Conservation (phyloP, 164 flowering plant genomes). For the Amborella trichopoda region DNA sequence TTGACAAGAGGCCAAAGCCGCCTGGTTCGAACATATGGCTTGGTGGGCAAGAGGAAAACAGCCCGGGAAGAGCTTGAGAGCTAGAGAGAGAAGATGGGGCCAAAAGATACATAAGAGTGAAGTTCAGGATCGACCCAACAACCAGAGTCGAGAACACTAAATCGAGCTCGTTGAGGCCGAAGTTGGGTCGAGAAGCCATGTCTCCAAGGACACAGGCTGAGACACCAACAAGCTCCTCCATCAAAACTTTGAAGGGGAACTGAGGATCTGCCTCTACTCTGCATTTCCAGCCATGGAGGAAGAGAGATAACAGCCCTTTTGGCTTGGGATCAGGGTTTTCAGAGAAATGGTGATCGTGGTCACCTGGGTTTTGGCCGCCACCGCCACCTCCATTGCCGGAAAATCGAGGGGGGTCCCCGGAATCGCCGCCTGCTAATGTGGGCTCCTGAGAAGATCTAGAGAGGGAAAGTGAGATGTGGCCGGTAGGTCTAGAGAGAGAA, state of each 20-base stretch:
- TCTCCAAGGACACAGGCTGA: constrained; percentile 70
- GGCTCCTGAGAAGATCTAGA: neutral
- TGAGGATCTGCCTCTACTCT: constrained; percentile 90
- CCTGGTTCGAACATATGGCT: constrained; percentile 96
- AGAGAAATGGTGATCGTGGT: constrained; percentile 10
- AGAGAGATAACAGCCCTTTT: constrained; percentile 52
- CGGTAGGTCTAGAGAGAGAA: too few relatives aligned
- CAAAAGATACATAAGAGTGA: constrained; percentile 73
- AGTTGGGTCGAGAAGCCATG: constrained; percentile 96
- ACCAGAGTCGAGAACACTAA: constrained; percentile 91
- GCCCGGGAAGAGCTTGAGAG: constrained; percentile 26
- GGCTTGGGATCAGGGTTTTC: constrained; percentile 8
- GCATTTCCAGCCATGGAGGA: constrained; percentile 73
- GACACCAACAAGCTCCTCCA: constrained; percentile 92
- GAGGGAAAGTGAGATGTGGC: neutral
- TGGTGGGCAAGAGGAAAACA: constrained; percentile 60
- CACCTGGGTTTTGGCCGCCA: constrained; percentile 6
- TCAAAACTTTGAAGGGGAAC: constrained; percentile 89
- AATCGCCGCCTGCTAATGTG: neutral
- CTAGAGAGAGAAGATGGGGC: constrained; percentile 42
- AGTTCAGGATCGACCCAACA: constrained; percentile 79
- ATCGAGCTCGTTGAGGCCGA: constrained; percentile 89
- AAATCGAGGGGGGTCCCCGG: constrained; percentile 3
- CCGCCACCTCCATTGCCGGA: constrained; percentile 8
- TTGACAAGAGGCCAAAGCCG: constrained; percentile 23